A percentile compares a stretch with the other conserved stretches of the same genome.
These are phyloP conservation scores for Phytophthora palmivora DNA, from an alignment of 352 stramenopile species.

Conservation along the genomic window DNA sequence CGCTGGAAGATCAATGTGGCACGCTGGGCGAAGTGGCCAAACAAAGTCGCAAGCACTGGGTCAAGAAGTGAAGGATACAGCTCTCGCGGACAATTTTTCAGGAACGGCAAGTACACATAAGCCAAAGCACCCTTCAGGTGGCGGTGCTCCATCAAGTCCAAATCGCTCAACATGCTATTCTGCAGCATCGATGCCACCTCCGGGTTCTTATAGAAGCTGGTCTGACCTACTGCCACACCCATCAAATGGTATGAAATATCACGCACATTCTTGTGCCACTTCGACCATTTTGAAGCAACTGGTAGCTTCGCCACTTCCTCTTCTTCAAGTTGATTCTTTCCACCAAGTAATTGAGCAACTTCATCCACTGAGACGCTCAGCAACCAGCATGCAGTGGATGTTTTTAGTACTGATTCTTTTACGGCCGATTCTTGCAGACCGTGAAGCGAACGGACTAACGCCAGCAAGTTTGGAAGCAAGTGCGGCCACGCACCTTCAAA, in stretches of 20 bases:
- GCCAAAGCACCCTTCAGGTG: slow-evolving; percentile 72
- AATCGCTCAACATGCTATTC: slow-evolving; percentile 67
- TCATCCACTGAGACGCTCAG: slow-evolving; percentile 79
- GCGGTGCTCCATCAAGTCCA: slow-evolving; percentile 77
- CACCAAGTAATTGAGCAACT: slow-evolving; percentile 73
- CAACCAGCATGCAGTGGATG: slow-evolving; percentile 65
- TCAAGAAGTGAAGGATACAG: slow-evolving; percentile 70
- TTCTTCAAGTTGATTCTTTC: slow-evolving; percentile 78
- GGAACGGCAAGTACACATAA: slow-evolving; percentile 77
- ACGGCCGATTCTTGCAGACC: slow-evolving; percentile 56
- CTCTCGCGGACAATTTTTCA: slow-evolving; percentile 71
- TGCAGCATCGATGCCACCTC: slow-evolving; percentile 56
- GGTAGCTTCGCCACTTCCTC: slow-evolving; percentile 67
- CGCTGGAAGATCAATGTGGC: slow-evolving; percentile 50
- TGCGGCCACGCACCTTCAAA: slow-evolving; percentile 70
- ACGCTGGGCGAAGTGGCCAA: slow-evolving; percentile 67
- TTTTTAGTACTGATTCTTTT: slow-evolving; percentile 66
- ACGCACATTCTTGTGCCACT: slow-evolving; percentile 85
- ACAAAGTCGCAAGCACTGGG: slow-evolving; percentile 58
- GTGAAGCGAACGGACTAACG: slow-evolving; percentile 68
- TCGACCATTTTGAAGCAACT: slow-evolving; percentile 61
- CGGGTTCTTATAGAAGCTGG: slow-evolving; percentile 59
- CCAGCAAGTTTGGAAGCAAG: slow-evolving; percentile 74
- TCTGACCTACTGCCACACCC: slow-evolving; percentile 61
- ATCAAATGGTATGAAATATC: slow-evolving; percentile 84